phyloP scores from a whole-genome alignment of 768 basidiomycete species.

The Coprinopsis strossmayeri region DNA sequence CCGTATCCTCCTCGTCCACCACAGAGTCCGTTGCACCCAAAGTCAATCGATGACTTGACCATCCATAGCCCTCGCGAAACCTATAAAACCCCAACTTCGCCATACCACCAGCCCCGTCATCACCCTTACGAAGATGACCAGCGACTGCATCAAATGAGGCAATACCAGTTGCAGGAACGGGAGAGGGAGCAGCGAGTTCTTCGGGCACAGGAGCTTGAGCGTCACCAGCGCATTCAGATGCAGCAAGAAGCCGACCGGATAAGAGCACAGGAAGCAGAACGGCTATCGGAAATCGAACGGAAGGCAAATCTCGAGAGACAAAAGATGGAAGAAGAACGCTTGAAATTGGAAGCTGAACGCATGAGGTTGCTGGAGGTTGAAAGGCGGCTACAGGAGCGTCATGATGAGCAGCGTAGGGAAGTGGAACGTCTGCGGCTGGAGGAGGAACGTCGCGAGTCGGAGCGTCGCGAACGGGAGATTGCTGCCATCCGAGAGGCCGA shows the following conservation, averaged over 20 bases:
- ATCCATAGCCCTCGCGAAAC: constrained; percentile 7
- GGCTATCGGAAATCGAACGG: constrained; percentile 12
- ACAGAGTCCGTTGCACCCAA: constrained; percentile 8
- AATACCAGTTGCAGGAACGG: constrained; percentile 3
- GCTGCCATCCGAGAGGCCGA: constrained; percentile 9
- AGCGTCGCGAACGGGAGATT: constrained; percentile 7
- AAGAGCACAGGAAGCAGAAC: constrained; percentile 10
- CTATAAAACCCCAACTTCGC: constrained; percentile 7
- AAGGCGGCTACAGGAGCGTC: constrained; percentile 7
- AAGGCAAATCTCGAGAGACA: constrained; percentile 11
- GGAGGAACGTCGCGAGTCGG: constrained; percentile 5
- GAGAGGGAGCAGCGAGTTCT: constrained; percentile 1
- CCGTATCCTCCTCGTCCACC: constrained; percentile 10
- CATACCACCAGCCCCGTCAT: constrained; percentile 2
- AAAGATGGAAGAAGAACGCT: constrained; percentile 10
- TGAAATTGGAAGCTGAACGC: constrained; percentile 11
- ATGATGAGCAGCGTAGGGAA: constrained; percentile 9
- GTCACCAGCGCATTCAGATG: constrained; percentile 8
- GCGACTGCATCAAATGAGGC: constrained; percentile 7
- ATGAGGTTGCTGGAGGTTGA: constrained; percentile 9
- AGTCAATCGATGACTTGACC: constrained; percentile 2
- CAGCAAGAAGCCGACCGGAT: constrained; percentile 9
- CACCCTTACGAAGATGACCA: constrained; percentile 14
- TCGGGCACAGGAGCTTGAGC: constrained; percentile 8
- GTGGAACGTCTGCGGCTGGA: constrained; percentile 9